Evolutionary conservation across 140 eudicot species (phyloP).

Genomic region (Cichorium intybus): DNA sequence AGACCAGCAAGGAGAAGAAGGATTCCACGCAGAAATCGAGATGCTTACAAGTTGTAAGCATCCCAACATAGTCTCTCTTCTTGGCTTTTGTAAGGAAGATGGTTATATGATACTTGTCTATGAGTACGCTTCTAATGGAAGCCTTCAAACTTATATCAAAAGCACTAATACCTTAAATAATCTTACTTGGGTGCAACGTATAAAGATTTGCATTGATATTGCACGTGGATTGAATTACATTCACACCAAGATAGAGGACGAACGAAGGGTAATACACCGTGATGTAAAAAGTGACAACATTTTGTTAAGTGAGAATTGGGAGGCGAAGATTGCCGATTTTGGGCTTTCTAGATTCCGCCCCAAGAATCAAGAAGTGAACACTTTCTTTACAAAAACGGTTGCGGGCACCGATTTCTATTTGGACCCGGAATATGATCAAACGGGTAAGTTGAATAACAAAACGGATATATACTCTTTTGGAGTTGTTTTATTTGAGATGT

Average conservation of each 20-base stretch:
- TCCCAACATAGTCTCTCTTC: slow-evolving; percentile 4
- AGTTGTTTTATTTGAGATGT: neutral
- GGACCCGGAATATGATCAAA: neutral
- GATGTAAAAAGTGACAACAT: slow-evolving; percentile 5
- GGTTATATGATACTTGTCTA: neutral
- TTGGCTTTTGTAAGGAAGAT: slow-evolving; percentile 4
- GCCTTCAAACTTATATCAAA: neutral
- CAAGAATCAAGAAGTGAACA: neutral
- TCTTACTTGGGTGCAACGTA: neutral
- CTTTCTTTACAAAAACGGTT: neutral
- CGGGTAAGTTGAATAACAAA: neutral
- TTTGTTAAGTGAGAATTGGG: neutral
- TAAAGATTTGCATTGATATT: neutral
- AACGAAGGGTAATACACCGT: slow-evolving; percentile 6
- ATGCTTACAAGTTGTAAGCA: slow-evolving; percentile 7
- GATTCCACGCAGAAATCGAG: neutral
- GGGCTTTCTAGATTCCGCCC: slow-evolving; percentile 5
- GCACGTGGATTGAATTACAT: slow-evolving; percentile 7
- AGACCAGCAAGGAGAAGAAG: neutral
- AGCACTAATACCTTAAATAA: too few species aligned
- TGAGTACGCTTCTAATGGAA: neutral
- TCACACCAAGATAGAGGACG: neutral
- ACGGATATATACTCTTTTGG: slow-evolving; percentile 14
- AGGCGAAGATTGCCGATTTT: slow-evolving; percentile 15
- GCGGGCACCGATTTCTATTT: neutral